These are phyloP conservation scores for Miamiensis avidus DNA, from an alignment of 169 alveolate species.

Conservation along the genomic window DNA sequence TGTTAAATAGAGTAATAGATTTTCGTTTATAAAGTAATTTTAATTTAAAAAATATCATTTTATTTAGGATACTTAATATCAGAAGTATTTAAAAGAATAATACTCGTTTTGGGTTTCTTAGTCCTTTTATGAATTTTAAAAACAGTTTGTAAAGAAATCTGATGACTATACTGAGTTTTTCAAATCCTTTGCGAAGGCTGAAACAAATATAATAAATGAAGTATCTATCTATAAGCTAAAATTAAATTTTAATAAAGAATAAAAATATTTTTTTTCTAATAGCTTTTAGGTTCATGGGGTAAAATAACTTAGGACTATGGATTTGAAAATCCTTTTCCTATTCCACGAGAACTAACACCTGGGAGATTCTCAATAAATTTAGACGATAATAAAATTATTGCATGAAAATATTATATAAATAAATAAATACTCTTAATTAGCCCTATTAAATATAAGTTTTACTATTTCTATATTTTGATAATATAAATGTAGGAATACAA, in stretches of 20 bases:
- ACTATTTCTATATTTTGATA: too few species aligned
- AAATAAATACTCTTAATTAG: too few species aligned
- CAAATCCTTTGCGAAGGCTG: not conserved
- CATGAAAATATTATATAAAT: too few species aligned
- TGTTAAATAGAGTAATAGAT: not conserved
- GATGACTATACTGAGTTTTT: not conserved
- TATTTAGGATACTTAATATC: not conserved
- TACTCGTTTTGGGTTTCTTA: not conserved
- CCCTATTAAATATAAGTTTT: too few species aligned
- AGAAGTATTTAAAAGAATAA: not conserved
- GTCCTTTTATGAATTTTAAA: not conserved
- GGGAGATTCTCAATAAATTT: not conserved
- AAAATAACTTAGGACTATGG: not conserved
- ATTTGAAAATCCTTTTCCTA: not conserved
- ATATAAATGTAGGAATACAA: too few species aligned
- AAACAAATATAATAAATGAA: not conserved
- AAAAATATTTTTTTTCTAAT: too few species aligned
- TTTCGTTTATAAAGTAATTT: too few species aligned
- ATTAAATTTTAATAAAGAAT: too few species aligned
- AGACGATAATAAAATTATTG: not conserved
- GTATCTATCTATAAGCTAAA: not conserved
- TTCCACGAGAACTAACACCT: not conserved
- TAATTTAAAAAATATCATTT: too few species aligned
- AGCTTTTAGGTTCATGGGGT: not conserved
- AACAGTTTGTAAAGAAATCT: not conserved